Evolutionary conservation across 495 filamentous ascomycete species (phyloP).

Genomic region (Podospora pseudoanserina): DNA sequence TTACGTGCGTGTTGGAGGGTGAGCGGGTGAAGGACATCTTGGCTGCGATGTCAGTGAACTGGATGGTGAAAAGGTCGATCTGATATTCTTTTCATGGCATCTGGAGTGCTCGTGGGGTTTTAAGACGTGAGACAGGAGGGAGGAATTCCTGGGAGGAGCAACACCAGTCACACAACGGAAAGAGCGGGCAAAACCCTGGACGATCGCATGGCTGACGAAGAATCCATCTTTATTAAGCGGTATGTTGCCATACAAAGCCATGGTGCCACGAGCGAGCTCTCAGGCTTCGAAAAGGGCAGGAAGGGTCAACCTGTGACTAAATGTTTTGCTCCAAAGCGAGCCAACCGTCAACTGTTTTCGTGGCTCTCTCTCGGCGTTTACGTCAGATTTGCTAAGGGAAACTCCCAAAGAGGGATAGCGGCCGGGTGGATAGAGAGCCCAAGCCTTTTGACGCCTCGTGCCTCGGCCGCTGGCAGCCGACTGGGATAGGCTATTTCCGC

Average conservation of each 20-base stretch:
- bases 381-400: constrained; percentile 37
- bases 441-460: background rate
- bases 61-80: background rate
- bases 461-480: background rate
- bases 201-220: background rate
- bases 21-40: background rate
- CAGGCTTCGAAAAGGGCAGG: background rate
- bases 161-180: background rate
- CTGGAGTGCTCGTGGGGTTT: background rate
- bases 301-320: constrained; percentile 14
- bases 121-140: background rate
- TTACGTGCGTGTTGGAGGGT: background rate
- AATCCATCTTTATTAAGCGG: background rate
- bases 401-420: constrained; percentile 24
- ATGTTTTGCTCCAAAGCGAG: constrained; percentile 2
- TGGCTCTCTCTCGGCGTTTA: constrained; percentile 8
- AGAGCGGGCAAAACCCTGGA: background rate
- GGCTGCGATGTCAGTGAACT: background rate
- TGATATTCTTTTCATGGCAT: background rate
- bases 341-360: constrained; percentile 13
- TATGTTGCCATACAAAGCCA: constrained; percentile 6
- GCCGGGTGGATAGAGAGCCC: constrained; percentile 1
- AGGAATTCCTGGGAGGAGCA: background rate
- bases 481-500: constrained; percentile 11
- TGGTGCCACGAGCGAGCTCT: background rate